A percentile compares a stretch with the other conserved stretches of the same genome.
phyloP scores from a whole-genome alignment of 306 rosid genomes.

The Cucurbita argyrosperma region DNA sequence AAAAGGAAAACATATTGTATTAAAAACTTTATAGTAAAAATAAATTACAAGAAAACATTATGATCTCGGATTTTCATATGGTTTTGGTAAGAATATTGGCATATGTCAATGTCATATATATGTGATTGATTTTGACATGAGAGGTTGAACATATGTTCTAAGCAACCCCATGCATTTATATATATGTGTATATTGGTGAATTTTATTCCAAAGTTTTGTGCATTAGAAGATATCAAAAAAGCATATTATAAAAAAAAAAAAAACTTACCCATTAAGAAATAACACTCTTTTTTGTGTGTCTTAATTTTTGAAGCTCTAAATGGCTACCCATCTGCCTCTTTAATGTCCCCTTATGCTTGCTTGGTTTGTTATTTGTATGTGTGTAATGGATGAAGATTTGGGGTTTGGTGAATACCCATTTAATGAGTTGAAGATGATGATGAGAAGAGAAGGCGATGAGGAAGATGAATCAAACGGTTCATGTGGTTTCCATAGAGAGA shows the following conservation, averaged over 20 bases:
- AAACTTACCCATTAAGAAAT: neutral
- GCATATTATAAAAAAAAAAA: neutral
- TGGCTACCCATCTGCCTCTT: neutral
- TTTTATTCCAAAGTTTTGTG: neutral
- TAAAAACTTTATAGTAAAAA: neutral
- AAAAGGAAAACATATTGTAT: neutral
- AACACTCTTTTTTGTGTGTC: neutral
- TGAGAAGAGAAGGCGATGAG: neutral
- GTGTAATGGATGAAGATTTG: neutral
- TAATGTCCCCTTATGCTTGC: neutral
- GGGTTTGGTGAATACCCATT: neutral
- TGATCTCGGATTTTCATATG: neutral
- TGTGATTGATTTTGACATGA: conserved; percentile 9
- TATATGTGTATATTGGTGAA: neutral
- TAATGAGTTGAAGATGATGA: neutral
- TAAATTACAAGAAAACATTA: neutral
- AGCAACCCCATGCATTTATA: neutral
- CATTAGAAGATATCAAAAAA: neutral
- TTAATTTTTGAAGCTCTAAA: neutral
- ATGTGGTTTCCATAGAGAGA: neutral
- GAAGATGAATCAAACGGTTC: neutral
- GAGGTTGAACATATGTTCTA: neutral
- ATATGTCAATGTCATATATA: neutral
- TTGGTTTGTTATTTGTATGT: neutral
- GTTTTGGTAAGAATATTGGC: conserved; percentile 7